Evolutionary conservation across 352 stramenopile species (phyloP).

Genomic region (Globisporangium lucens): DNA sequence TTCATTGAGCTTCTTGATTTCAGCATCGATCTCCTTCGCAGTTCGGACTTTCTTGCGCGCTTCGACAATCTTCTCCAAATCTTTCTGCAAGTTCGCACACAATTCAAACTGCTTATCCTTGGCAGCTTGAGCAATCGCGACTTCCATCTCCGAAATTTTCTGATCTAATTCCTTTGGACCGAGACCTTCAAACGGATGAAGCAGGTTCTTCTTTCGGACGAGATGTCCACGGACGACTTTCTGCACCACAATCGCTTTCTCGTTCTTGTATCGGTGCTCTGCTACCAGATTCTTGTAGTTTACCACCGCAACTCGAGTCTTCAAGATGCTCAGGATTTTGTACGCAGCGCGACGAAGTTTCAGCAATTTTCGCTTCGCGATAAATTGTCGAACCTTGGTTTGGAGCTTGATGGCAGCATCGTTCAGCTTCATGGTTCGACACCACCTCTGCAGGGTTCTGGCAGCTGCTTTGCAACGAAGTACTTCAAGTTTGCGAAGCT

Average conservation of each 20-base stretch:
- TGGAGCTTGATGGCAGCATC: constrained; percentile 69
- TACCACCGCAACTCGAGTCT: constrained; percentile 56
- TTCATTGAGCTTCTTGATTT: constrained; percentile 69
- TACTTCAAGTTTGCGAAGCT: constrained; percentile 78
- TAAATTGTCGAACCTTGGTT: constrained; percentile 63
- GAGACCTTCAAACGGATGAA: constrained; percentile 74
- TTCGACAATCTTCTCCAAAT: constrained; percentile 78
- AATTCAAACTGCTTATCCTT: constrained; percentile 84
- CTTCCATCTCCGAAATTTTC: constrained; percentile 75
- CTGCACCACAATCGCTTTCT: constrained; percentile 68
- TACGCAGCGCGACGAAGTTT: constrained; percentile 60
- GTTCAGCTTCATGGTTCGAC: constrained; percentile 58
- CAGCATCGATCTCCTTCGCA: constrained; percentile 79
- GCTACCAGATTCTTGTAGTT: constrained; percentile 53
- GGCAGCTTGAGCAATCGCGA: constrained; percentile 72
- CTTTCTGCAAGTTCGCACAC: constrained; percentile 80
- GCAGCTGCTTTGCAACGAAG: constrained; percentile 83
- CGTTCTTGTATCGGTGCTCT: constrained; percentile 47
- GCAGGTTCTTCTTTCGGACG: constrained; percentile 68
- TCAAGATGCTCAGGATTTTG: constrained; percentile 52
- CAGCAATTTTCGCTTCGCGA: constrained; percentile 51
- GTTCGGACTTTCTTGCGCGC: constrained; percentile 84
- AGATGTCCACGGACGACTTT: constrained; percentile 70
- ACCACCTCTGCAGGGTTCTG: constrained; percentile 80
- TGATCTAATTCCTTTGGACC: constrained; percentile 76